Conservation (phyloP, 2,329 filamentous ascomycete genomes). For the Penicillium fuscoglaucum region DNA sequence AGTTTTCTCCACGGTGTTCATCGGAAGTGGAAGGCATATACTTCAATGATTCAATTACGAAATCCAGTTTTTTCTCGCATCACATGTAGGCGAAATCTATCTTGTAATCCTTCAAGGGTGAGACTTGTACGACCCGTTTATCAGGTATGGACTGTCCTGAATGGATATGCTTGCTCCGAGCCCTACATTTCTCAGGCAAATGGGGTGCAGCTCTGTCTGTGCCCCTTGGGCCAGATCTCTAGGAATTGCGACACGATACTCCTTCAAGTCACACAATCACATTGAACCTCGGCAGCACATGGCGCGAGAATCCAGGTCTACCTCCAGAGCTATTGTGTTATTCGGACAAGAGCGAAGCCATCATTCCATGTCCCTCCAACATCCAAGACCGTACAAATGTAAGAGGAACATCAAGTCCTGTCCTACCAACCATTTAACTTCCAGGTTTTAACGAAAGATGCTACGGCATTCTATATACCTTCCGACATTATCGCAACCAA, state of each 20-base stretch:
- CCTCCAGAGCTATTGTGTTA: not conserved
- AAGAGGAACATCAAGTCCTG: constrained; percentile 5
- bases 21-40: not conserved
- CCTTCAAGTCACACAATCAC: not conserved
- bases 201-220: not conserved
- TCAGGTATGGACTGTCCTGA: not conserved
- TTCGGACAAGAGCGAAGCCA: not conserved
- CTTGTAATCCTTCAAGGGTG: not conserved
- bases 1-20: not conserved
- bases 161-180: not conserved
- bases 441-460: not conserved
- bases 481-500: not conserved
- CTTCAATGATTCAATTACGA: not conserved
- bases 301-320: not conserved
- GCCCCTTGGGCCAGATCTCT: not conserved
- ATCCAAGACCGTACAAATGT: not conserved
- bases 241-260: not conserved
- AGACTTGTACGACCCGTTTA: constrained; percentile 5
- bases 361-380: not conserved
- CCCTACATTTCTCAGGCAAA: not conserved
- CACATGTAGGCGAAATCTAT: constrained; percentile 5
- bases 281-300: constrained; percentile 7
- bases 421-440: constrained; percentile 3
- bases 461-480: not conserved
- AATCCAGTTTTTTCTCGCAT: not conserved